Evolutionary conservation across 1,284 basidiomycete species (phyloP).

Genomic region (Fistulina hepatica): DNA sequence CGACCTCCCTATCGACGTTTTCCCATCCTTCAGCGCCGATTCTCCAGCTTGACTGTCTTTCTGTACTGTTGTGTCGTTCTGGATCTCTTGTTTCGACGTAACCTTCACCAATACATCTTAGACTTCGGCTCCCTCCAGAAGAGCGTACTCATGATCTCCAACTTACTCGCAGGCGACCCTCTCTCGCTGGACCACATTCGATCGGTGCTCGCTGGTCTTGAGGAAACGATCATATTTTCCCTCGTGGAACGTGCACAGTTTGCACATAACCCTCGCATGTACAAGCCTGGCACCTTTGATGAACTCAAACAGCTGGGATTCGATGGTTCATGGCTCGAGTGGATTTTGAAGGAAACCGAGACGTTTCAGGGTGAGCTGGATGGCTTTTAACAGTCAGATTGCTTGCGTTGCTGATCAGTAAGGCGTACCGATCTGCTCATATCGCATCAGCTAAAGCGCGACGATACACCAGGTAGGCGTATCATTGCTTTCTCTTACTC

Average conservation of each 20-base stretch:
- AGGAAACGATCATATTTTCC: slow-evolving; percentile 97
- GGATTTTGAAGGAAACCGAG: slow-evolving; percentile 95
- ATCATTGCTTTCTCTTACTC: slow-evolving; percentile 3
- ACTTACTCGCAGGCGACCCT: slow-evolving; percentile 57
- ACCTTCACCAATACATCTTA: too few species aligned
- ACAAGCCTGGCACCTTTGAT: slow-evolving; percentile 69
- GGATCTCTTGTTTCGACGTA: too few species aligned
- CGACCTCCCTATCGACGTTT: too few species aligned
- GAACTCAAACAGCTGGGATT: slow-evolving; percentile 67
- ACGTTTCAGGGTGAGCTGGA: slow-evolving; percentile 74
- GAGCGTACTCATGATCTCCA: not conserved
- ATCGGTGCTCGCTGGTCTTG: slow-evolving; percentile 78
- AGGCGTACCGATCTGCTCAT: slow-evolving; percentile 7
- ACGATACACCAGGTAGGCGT: slow-evolving; percentile 78
- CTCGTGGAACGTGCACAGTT: slow-evolving; percentile 97
- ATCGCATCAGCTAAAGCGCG: slow-evolving; percentile 71
- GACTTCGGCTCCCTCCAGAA: too few species aligned
- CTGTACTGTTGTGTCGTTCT: too few species aligned
- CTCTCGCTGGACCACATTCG: slow-evolving; percentile 82
- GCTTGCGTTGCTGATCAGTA: slow-evolving; percentile 1
- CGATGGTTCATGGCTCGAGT: slow-evolving; percentile 86
- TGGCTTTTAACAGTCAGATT: not conserved
- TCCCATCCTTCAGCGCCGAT: too few species aligned
- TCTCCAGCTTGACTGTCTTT: too few species aligned
- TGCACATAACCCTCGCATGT: slow-evolving; percentile 88